Evolutionary conservation across 495 filamentous ascomycete genomes (phyloP).

Genomic region (Neurospora tetrasperma): DNA sequence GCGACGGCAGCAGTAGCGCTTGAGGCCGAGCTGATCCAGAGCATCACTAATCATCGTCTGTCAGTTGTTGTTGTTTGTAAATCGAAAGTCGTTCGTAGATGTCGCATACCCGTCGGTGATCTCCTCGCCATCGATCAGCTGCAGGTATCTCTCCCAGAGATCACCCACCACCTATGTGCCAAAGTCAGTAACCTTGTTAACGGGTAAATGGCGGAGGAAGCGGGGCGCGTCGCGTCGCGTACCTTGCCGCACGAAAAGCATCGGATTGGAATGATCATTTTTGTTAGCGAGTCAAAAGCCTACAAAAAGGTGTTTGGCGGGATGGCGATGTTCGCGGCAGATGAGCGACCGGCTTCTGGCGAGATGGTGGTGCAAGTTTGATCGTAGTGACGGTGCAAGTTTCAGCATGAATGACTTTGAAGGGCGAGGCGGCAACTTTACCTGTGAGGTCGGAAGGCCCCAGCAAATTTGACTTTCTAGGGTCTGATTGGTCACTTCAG

Average conservation of each 20-base stretch:
- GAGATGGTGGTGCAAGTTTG: not conserved
- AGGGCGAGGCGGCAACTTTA: not conserved
- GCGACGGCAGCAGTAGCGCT: conserved; percentile 92
- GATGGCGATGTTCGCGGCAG: not conserved
- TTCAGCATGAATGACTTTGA: not conserved
- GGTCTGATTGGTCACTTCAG: conserved; percentile 10
- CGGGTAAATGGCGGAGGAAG: not conserved
- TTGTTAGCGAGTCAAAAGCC: conserved; percentile 15
- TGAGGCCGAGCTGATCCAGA: conserved; percentile 86
- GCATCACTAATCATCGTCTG: conserved; percentile 54
- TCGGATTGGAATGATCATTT: conserved; percentile 95
- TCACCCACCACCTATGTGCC: conserved; percentile 75
- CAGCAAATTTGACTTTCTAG: conserved; percentile 11
- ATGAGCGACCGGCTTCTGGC: not conserved
- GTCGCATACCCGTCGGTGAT: conserved; percentile 63
- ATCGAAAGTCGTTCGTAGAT: not conserved
- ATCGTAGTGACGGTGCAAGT: not conserved
- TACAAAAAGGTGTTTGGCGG: not conserved
- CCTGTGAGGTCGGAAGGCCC: not conserved
- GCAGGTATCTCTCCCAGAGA: conserved; percentile 90
- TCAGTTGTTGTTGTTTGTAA: not conserved
- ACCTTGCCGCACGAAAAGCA: conserved; percentile 99
- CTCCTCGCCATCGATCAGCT: conserved; percentile 69
- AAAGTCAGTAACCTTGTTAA: not conserved
- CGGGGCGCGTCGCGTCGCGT: conserved; percentile 6